Conservation (phyloP, 2,329 filamentous ascomycete species). For the Simplicillium sp. region DNA sequence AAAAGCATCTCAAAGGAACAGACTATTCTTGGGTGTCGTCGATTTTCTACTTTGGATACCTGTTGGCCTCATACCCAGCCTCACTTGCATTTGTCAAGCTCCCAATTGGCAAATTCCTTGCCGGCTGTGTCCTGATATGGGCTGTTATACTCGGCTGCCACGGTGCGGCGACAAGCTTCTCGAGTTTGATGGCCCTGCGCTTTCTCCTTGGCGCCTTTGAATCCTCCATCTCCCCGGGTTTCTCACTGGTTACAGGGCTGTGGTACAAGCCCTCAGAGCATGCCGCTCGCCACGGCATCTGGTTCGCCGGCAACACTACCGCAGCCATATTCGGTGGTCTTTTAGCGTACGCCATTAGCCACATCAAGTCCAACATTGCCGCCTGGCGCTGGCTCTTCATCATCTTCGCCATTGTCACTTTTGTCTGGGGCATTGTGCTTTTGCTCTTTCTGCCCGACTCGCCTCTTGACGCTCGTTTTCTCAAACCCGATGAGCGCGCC, state of each 20-base stretch:
- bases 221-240: conserved; percentile 15
- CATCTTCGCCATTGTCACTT: conserved; percentile 2
- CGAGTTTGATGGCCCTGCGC: conserved; percentile 13
- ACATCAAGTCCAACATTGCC: conserved; percentile 6
- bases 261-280: conserved; percentile 20
- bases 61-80: conserved; percentile 17
- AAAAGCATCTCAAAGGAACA: conserved; percentile 13
- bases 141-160: conserved; percentile 28
- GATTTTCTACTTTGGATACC: conserved; percentile 40
- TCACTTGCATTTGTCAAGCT: conserved; percentile 11
- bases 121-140: conserved; percentile 15
- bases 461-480: conserved; percentile 8
- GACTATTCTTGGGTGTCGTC: conserved; percentile 38
- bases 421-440: conserved; percentile 3
- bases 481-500: not conserved
- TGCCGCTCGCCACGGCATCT: conserved; percentile 16
- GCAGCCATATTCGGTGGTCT: conserved; percentile 16
- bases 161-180: conserved; percentile 25
- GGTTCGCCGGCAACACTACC: conserved; percentile 19
- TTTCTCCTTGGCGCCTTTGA: conserved; percentile 16
- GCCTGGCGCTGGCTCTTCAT: conserved; percentile 3
- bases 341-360: conserved; percentile 15
- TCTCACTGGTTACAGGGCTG: conserved; percentile 15
- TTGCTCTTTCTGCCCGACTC: conserved; percentile 10
- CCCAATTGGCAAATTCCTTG: conserved; percentile 13